Evolutionary conservation across 23 red algal genomes (phyloP).

Genomic region (Chondrus crispus): DNA sequence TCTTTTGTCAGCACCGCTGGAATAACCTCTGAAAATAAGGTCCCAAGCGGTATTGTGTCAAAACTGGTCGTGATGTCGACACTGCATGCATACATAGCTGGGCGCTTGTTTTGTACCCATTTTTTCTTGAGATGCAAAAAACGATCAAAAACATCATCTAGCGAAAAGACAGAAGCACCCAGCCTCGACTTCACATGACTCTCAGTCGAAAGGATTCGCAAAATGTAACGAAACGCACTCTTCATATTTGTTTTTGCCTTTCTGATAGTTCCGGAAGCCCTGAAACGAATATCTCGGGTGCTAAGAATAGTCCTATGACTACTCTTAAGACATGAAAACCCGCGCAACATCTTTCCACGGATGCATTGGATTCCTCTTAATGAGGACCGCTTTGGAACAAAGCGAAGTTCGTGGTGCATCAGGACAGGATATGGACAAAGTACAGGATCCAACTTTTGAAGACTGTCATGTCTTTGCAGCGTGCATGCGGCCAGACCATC

Average conservation of each 20-base stretch:
- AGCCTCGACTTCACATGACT: not conserved
- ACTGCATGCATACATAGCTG: constrained; percentile 4
- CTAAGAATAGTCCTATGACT: not conserved
- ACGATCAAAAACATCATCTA: constrained; percentile 39
- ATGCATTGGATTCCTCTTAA: constrained; percentile 47
- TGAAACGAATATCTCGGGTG: not conserved
- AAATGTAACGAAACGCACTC: not conserved
- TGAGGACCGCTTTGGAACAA: constrained; percentile 48
- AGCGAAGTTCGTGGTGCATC: constrained; percentile 25
- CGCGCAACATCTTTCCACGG: constrained; percentile 7
- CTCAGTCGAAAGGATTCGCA: not conserved
- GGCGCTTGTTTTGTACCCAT: constrained; percentile 7
- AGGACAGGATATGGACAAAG: not conserved
- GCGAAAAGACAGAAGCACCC: constrained; percentile 49
- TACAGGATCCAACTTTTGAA: not conserved
- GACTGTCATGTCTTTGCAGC: not conserved
- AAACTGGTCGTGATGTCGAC: constrained; percentile 55
- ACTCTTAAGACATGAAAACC: not conserved
- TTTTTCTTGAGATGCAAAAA: not conserved
- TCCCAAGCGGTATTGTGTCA: constrained; percentile 51
- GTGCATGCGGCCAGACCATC: not conserved
- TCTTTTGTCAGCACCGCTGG: constrained; percentile 16
- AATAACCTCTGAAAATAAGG: constrained; percentile 45
- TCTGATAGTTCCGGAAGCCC: not conserved
- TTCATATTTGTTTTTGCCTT: not conserved